Conservation (phyloP, 2,329 filamentous ascomycete species). For the Eutypella sp. region DNA sequence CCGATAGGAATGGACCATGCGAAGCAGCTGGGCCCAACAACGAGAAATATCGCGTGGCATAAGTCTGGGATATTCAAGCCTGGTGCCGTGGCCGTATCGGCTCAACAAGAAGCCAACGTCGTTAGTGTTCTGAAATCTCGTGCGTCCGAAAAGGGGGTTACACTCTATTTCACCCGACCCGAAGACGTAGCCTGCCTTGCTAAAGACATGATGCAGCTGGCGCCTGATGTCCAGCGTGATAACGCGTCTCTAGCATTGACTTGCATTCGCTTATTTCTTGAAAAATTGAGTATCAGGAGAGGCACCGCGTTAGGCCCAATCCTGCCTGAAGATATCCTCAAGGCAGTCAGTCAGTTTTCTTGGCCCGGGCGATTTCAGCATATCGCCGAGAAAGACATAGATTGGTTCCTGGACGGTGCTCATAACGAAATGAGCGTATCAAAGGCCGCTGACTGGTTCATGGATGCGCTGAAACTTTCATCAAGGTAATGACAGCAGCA, state of each 20-base stretch:
- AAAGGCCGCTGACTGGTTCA: neutral
- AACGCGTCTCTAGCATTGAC: constrained; percentile 29
- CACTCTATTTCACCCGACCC: constrained; percentile 20
- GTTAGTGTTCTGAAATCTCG: constrained; percentile 28
- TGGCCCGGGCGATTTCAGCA: neutral
- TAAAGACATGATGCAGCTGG: constrained; percentile 10
- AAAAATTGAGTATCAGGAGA: neutral
- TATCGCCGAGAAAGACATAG: neutral
- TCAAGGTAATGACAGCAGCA: neutral
- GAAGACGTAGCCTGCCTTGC: constrained; percentile 14
- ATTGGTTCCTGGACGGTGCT: neutral
- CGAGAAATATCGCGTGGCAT: constrained; percentile 46
- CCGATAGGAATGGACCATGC: constrained; percentile 44
- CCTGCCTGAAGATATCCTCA: neutral
- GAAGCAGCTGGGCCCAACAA: constrained; percentile 35
- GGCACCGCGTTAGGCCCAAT: neutral
- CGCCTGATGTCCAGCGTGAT: constrained; percentile 23
- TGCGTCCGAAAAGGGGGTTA: constrained; percentile 29
- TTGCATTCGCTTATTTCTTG: constrained; percentile 15
- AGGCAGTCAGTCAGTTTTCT: neutral
- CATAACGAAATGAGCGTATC: neutral
- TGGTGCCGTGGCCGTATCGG: constrained; percentile 33
- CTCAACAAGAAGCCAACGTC: constrained; percentile 25
- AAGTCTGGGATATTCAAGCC: constrained; percentile 46
- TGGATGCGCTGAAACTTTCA: neutral